Evolutionary conservation across 306 rosid species (phyloP).

Genomic region (Ziziphus jujuba): DNA sequence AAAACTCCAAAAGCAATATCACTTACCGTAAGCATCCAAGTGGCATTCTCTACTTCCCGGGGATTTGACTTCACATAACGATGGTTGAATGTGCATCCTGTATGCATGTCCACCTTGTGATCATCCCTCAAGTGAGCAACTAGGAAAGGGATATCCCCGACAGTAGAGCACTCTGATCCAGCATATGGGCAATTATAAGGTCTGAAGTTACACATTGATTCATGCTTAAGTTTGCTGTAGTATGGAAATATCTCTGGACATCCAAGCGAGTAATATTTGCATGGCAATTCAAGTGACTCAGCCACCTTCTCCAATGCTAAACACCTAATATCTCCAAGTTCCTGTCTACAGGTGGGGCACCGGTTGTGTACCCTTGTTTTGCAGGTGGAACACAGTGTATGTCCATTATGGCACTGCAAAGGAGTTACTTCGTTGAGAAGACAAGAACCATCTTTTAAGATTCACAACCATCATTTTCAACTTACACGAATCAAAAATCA

Average conservation of each 20-base stretch:
- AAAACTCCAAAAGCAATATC: conserved; percentile 9
- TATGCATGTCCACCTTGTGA: conserved; percentile 99
- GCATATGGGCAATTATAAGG: conserved; percentile 98
- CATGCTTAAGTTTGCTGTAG: conserved; percentile 98
- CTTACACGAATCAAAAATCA: neutral
- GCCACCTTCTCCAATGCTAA: conserved; percentile 98
- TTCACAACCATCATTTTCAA: neutral
- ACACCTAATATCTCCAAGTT: conserved; percentile 99
- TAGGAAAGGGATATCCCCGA: conserved; percentile 88
- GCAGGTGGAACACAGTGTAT: conserved; percentile 93
- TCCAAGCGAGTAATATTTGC: conserved; percentile 86
- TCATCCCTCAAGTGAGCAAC: conserved; percentile 97
- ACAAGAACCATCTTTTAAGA: neutral
- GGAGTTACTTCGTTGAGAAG: conserved; percentile 12
- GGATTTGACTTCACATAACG: conserved; percentile 99
- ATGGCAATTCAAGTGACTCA: conserved; percentile 95
- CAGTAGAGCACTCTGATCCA: conserved; percentile 91
- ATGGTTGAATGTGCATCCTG: conserved; percentile 97
- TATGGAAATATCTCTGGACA: conserved; percentile 97
- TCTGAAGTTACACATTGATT: conserved; percentile 85
- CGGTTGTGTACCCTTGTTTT: conserved; percentile 97
- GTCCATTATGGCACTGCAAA: conserved; percentile 98
- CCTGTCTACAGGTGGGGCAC: conserved; percentile 99
- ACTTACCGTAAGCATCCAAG: conserved; percentile 99
- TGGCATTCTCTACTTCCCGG: conserved; percentile 97